Base-by-base conservation (phyloP, 148 eudicot genomes). In the Oxyria digyna region DNA sequence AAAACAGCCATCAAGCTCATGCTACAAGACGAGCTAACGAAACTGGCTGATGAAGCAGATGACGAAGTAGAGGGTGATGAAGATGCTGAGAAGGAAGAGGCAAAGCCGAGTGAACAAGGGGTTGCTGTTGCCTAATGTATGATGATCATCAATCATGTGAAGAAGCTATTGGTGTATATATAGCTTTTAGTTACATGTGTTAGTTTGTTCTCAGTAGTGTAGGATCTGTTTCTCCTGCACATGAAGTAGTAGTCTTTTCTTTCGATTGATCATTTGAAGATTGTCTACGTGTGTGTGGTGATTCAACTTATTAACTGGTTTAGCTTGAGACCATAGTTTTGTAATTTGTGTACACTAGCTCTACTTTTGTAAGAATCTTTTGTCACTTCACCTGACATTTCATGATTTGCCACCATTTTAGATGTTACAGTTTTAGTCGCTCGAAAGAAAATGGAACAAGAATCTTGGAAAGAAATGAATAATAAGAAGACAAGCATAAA, bases 11-110 rank as follows among this genome's bases (percentile, higher is more conserved):
- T 95, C 77, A 95, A 95, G 85, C 79, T 79, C 63, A 84, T 95
- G 85, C 85, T 91, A 74, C 96, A 95, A 79, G 93, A 87, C 6
- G 99, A 95, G 79, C 96, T 95, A 10, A 95, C 97, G 9, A 91
- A 84, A 72, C 79, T 95, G 40, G 96, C 95, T 69, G 96, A 93
- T 29, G 97, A 85, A 74, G 89, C 84, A 4, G 99, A 80, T 13
- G 99, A 94, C 14, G 98, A 86, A 6, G 94, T 85, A 21, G 98
- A 74, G 67, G 87, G 74, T 3, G 80, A 76, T 20, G 46, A 14
- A 27, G 46, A 4, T 37, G 45, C 42, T 15, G 38, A 59, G 37
- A 29, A 27, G 65, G 65, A 59, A 59, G 65, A 59, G 41, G 72
- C 77, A 2, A 78, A 73, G 35, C 37, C 65, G 1, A 26, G 20